Base-by-base conservation (phyloP, 768 basidiomycete genomes). In the Inosperma sp. region DNA sequence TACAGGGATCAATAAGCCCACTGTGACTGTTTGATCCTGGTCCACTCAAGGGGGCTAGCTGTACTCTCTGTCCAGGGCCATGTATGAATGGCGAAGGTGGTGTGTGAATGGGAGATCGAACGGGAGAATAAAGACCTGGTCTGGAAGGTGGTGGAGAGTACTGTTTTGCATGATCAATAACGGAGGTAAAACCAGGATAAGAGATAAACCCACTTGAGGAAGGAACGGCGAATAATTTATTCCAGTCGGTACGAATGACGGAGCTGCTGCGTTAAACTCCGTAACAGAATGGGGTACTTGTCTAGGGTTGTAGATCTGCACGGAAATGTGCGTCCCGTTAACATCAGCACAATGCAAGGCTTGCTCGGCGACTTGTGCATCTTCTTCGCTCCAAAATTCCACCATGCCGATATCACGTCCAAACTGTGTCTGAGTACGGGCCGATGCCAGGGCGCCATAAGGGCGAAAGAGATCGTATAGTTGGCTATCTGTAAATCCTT, bases 21-120 rank as follows among this genome's bases (percentile, higher is more conserved):
- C 88, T 90, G 61, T 91, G 87, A 61, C 88, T 91, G 48, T 58
- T 80, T 29, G 87, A 83, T n/a, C 88, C 88, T 31, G 86, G 88
- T 3, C 89, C 89, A 16, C 57, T 54, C 40, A 78, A 45, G 12
- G 90, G 91, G 1, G 90, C 89, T 7, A 84, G 76, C 65, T 93
- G 89, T 27, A 93, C 88, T 65, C 92, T 90, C 63, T 93, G 91
- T 3, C 91, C 91, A 9, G 91, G 91, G 8, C 91, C 90, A 65
- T 91, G 89, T 7, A 89, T 74, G 61, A 92, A 92, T 2, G 74
- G 67, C 12, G 77, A 50, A 16, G 41, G 67, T 17, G 72, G 66
- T 27, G 76, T 67, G 49, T 73, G 75, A 16, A 77, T 58, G 25
- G 79, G 68, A 39, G 71, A 67, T 52, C 73, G 65, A 35, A 66